A percentile compares a stretch with the other conserved stretches of the same genome.
phyloP scores from a whole-genome alignment of 352 stramenopile genomes.

The Globisporangium nunn region DNA sequence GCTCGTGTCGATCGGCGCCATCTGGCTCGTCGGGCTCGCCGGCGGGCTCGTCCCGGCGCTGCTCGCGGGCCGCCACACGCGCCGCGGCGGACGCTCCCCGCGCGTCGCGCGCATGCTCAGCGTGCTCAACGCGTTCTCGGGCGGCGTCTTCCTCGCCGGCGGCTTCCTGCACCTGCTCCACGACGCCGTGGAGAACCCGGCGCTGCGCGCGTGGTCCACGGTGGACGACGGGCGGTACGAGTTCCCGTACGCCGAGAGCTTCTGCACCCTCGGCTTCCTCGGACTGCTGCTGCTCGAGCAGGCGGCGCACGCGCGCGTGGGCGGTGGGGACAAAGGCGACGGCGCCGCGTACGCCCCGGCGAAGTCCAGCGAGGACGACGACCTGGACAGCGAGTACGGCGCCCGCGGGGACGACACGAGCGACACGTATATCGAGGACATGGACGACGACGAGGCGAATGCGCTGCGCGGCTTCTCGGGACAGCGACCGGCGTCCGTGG shows the following conservation, averaged over 20 bases:
- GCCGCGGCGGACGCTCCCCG: conserved; percentile 20
- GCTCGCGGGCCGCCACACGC: conserved; percentile 26
- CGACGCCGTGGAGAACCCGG: conserved; percentile 62
- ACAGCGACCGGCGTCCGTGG: no score
- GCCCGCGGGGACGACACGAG: conserved; percentile 31
- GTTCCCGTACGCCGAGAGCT: conserved; percentile 78
- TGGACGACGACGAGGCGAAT: conserved; percentile 26
- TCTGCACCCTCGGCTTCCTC: conserved; percentile 66
- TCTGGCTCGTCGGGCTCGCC: conserved; percentile 61
- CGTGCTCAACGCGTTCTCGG: conserved; percentile 62
- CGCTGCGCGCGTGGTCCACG: conserved; percentile 56
- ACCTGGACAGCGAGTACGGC: conserved; percentile 30
- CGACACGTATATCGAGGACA: conserved; percentile 32
- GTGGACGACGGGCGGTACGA: conserved; percentile 49
- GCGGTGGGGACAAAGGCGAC: neutral
- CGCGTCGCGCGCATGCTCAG: conserved; percentile 21
- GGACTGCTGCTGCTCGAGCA: conserved; percentile 64
- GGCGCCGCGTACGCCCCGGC: conserved; percentile 14
- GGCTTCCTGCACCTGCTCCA: conserved; percentile 76
- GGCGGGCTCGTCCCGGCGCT: conserved; percentile 49
- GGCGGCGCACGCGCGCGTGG: conserved; percentile 41
- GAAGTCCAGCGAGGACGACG: conserved; percentile 24
- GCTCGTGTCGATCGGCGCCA: conserved; percentile 63
- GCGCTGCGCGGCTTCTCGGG: neutral
- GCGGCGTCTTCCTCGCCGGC: conserved; percentile 70